phyloP scores from a whole-genome alignment of 768 basidiomycete genomes.

The Suillus tomentosus region DNA sequence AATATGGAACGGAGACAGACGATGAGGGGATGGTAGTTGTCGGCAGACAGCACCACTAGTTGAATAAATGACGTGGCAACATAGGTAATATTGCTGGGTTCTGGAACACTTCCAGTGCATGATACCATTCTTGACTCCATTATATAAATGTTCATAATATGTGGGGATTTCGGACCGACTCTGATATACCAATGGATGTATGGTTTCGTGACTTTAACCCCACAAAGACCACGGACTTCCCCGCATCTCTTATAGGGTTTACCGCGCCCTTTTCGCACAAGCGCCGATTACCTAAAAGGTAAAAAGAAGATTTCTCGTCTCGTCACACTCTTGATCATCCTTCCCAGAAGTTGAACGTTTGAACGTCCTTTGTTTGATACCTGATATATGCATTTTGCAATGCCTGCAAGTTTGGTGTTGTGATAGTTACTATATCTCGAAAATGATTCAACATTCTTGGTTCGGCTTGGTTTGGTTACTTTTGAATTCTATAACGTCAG shows the following conservation, averaged over 20 bases:
- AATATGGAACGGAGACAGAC: conserved; percentile 73
- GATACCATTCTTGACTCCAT: conserved; percentile 12
- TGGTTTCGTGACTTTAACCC: conserved; percentile 12
- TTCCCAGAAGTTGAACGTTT: background rate
- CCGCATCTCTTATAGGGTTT: conserved; percentile 6
- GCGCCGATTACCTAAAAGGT: background rate
- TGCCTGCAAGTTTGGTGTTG: background rate
- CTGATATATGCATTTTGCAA: background rate
- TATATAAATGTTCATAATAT: conserved; percentile 18
- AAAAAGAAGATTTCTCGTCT: background rate
- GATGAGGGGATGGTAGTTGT: conserved; percentile 85
- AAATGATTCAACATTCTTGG: background rate
- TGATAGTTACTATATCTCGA: background rate
- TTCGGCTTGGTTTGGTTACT: background rate
- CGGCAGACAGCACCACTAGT: conserved; percentile 49
- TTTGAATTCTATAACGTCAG: background rate
- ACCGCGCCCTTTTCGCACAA: background rate
- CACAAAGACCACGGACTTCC: conserved; percentile 13
- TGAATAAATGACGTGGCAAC: too few relatives aligned
- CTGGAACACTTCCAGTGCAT: background rate
- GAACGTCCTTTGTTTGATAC: background rate
- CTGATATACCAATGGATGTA: conserved; percentile 11
- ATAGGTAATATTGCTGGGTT: background rate
- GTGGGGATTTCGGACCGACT: conserved; percentile 9
- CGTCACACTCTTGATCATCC: background rate